A percentile compares a stretch with the other conserved stretches of the same genome.
Evolutionary conservation across 148 eudicot species (phyloP).

Genomic region (Vaccinium myrtillus): DNA sequence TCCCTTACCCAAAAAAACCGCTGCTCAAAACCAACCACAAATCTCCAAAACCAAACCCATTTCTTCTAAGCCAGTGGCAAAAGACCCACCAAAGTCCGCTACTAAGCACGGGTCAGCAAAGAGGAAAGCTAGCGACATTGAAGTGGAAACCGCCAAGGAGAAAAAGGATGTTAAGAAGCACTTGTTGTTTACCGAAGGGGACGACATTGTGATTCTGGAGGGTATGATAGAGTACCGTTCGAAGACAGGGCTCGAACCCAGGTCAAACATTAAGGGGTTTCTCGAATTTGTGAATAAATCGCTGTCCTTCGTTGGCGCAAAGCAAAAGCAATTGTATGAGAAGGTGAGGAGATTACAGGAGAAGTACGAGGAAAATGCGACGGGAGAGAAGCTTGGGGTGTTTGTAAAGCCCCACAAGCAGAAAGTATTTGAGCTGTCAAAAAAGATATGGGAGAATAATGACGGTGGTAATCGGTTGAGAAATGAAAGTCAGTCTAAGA

Average conservation of each 20-base stretch:
- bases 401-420: constrained; percentile 46
- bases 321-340: constrained; percentile 38
- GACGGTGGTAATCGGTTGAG: not conserved
- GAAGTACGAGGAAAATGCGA: constrained; percentile 36
- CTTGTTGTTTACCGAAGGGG: constrained; percentile 56
- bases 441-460: constrained; percentile 41
- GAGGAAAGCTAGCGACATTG: constrained; percentile 9
- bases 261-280: constrained; percentile 31
- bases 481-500: constrained; percentile 9
- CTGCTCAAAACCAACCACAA: too few species aligned
- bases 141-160: constrained; percentile 16
- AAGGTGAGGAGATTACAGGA: constrained; percentile 50
- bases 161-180: constrained; percentile 8
- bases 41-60: too few species aligned
- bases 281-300: constrained; percentile 40
- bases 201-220: constrained; percentile 45
- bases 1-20: too few species aligned
- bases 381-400: constrained; percentile 26
- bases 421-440: constrained; percentile 37
- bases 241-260: constrained; percentile 14
- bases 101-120: too few species aligned
- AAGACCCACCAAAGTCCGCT: too few species aligned
- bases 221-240: not conserved
- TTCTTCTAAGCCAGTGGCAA: too few species aligned
- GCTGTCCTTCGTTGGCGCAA: constrained; percentile 25